These are phyloP conservation scores for Loxodes magnus DNA, from an alignment of 73 alveolate genomes.

Conservation along the genomic window DNA sequence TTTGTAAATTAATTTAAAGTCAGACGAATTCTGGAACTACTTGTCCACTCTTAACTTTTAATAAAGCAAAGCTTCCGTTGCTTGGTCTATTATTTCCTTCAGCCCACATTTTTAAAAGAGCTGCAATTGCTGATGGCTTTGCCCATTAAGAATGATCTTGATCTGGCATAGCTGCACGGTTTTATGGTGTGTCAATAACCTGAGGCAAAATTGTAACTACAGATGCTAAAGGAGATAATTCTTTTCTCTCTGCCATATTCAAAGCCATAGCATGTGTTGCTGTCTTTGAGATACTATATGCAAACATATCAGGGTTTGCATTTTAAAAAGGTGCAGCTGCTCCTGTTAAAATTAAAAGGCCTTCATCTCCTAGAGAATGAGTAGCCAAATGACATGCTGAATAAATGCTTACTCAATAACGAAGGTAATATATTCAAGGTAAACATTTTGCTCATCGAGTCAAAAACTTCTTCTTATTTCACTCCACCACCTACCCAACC, in stretches of 20 bases:
- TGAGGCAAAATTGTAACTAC: constrained; percentile 66
- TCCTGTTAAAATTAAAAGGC: constrained; percentile 64
- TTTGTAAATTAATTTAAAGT: no score
- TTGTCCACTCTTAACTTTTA: constrained; percentile 31
- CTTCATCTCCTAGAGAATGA: constrained; percentile 35
- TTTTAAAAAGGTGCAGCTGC: constrained; percentile 60
- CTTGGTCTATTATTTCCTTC: constrained; percentile 60
- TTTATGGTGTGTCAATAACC: constrained; percentile 59
- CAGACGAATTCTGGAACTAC: constrained; percentile 63
- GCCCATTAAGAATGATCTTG: constrained; percentile 63
- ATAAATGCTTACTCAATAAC: constrained; percentile 17
- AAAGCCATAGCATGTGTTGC: constrained; percentile 66
- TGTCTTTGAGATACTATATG: constrained; percentile 60
- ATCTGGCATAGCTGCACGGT: constrained; percentile 77
- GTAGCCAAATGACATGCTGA: constrained; percentile 62
- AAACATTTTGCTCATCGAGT: constrained; percentile 32
- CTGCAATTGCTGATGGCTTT: constrained; percentile 58
- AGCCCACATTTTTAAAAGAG: constrained; percentile 62
- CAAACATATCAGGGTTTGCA: constrained; percentile 60
- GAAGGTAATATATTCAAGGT: constrained; percentile 43
- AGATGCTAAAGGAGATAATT: constrained; percentile 47
- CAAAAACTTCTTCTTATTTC: constrained; percentile 40
- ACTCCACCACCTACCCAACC: constrained; percentile 68
- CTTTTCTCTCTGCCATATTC: constrained; percentile 46
- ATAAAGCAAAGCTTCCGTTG: constrained; percentile 58